Percentiles rank a stretch among this genome's conserved stretches.
Conservation (phyloP, 352 stramenopile genomes). For the Globisporangium irregulare region DNA sequence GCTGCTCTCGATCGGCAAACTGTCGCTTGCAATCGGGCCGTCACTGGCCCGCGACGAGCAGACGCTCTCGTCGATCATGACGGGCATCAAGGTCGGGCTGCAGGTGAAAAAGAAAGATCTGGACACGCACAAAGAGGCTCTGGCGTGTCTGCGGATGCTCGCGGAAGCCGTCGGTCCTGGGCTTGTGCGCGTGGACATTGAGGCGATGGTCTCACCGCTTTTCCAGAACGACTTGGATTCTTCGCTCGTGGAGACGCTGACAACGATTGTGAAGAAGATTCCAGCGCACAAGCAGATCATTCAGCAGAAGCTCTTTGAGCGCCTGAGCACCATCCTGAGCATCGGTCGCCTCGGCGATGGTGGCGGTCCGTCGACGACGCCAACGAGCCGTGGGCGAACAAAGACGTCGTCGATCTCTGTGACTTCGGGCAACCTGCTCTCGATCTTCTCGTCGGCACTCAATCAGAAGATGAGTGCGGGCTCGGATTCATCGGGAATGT, state of each 20-base stretch:
- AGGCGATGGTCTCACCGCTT: slow-evolving; percentile 73
- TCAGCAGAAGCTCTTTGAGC: slow-evolving; percentile 82
- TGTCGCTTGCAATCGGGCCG: slow-evolving; percentile 76
- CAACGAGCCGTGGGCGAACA: slow-evolving; percentile 60
- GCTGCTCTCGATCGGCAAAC: slow-evolving; percentile 81
- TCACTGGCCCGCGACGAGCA: slow-evolving; percentile 76
- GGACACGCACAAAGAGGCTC: slow-evolving; percentile 81
- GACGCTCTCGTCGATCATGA: slow-evolving; percentile 80
- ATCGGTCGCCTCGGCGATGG: slow-evolving; percentile 45
- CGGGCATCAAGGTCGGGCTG: slow-evolving; percentile 80
- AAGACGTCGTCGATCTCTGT: slow-evolving; percentile 73
- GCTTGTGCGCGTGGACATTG: slow-evolving; percentile 76
- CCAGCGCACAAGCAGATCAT: slow-evolving; percentile 70
- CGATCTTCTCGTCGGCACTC: slow-evolving; percentile 64
- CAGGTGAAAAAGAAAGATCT: slow-evolving; percentile 82
- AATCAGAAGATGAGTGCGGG: slow-evolving; percentile 27
- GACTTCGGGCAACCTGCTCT: slow-evolving; percentile 66
- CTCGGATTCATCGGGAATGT: slow-evolving; percentile 31
- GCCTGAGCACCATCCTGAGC: slow-evolving; percentile 72
- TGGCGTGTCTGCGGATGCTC: slow-evolving; percentile 81
- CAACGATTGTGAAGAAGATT: slow-evolving; percentile 85
- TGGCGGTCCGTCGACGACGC: slow-evolving; percentile 41
- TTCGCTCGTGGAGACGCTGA: slow-evolving; percentile 78
- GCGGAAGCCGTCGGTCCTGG: slow-evolving; percentile 70
- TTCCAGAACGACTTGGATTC: slow-evolving; percentile 85